phyloP scores from a whole-genome alignment of 306 rosid genomes.

The Rosa lucieae region DNA sequence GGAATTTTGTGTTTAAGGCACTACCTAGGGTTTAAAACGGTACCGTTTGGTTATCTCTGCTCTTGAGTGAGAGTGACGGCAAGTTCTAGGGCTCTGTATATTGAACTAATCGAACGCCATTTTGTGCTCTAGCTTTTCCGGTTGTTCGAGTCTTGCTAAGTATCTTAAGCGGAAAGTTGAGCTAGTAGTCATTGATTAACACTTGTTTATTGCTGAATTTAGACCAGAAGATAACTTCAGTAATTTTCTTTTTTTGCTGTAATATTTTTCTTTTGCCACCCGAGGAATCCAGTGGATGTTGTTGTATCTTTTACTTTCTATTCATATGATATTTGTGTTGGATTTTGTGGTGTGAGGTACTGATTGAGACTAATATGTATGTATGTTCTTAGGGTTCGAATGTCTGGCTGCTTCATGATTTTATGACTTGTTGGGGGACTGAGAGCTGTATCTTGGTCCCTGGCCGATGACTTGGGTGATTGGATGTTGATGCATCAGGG shows the following conservation, averaged over 20 bases:
- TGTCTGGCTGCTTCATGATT: slow-evolving; percentile 21
- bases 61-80: neutral
- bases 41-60: neutral
- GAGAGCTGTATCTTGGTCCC: slow-evolving; percentile 62
- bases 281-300: neutral
- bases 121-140: neutral
- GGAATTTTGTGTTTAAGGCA: neutral
- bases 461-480: slow-evolving; percentile 30
- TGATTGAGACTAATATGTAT: neutral
- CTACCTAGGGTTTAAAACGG: neutral
- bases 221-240: too few relatives aligned
- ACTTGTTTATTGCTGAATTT: neutral
- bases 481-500: slow-evolving; percentile 30
- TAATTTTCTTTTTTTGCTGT: neutral
- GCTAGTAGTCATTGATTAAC: neutral
- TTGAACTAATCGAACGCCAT: neutral
- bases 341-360: neutral
- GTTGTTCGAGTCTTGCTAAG: neutral
- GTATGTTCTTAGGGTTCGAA: slow-evolving; percentile 23
- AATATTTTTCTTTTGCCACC: neutral
- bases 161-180: neutral
- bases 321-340: neutral
- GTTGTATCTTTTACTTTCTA: neutral
- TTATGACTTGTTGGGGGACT: slow-evolving; percentile 44
- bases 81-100: slow-evolving; percentile 9